Conservation (phyloP, 352 stramenopile species). For the Pythium coloratum region DNA sequence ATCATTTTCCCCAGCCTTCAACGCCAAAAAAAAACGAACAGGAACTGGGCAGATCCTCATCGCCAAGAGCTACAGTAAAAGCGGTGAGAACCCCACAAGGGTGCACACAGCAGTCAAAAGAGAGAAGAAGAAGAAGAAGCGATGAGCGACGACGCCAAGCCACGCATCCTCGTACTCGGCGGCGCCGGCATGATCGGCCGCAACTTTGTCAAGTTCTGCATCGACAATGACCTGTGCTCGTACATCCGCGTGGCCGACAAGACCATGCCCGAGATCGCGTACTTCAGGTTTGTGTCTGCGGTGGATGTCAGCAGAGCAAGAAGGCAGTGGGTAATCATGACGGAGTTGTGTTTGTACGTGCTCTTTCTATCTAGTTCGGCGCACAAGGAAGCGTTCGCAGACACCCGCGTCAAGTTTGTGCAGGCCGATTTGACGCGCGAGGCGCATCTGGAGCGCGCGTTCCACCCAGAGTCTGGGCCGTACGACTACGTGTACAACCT, state of each 20-base stretch:
- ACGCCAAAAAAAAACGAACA: neutral
- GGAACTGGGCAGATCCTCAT: conserved; percentile 1
- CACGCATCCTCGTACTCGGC: conserved; percentile 81
- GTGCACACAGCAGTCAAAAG: too few relatives aligned
- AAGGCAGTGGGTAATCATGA: too few relatives aligned
- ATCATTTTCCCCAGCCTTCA: neutral
- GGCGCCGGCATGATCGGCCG: conserved; percentile 85
- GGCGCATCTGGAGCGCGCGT: conserved; percentile 75
- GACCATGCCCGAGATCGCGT: conserved; percentile 86
- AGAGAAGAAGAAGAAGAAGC: neutral
- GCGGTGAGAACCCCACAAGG: neutral
- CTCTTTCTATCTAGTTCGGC: conserved; percentile 10
- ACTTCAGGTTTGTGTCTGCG: conserved; percentile 56
- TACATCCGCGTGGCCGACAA: conserved; percentile 85
- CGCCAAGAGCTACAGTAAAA: neutral
- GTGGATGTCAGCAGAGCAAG: neutral
- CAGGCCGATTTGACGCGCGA: conserved; percentile 83
- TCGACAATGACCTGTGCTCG: conserved; percentile 66
- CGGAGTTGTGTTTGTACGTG: too few relatives aligned
- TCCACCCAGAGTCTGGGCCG: conserved; percentile 62
- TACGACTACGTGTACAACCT: conserved; percentile 89
- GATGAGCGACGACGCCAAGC: conserved; percentile 40
- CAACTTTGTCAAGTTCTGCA: conserved; percentile 84
- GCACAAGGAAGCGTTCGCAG: conserved; percentile 71
- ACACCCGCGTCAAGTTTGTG: conserved; percentile 73